Evolutionary conservation across 306 rosid genomes (phyloP), one percentile per base, ranked within the genome.

Genomic region (Dryas octopetala): DNA sequence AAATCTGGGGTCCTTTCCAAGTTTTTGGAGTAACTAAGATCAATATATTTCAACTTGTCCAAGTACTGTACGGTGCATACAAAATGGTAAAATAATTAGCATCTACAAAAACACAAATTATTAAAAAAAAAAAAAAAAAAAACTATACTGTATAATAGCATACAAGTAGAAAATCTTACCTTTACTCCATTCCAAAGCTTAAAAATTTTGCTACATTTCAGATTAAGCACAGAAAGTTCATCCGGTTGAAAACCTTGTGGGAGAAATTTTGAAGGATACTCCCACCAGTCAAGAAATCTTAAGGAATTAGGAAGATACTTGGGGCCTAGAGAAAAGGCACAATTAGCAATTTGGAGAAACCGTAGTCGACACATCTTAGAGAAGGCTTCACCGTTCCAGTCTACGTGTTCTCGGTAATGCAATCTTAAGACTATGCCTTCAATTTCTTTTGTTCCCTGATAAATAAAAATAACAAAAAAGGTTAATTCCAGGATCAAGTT

Each of bases 1-100:
- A 77, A 77, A 66, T 77, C 68, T 19, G 81, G 81, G 4, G 81
- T 77, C 17, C 28, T 70, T n/a, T 1, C 47, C 45, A 77, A 60
- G 38, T 77, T 68, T 0, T 13, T 32, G 44, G 71, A 77, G 32
- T 50, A 3, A 16, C 57, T 60, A 48, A 77, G 70, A 26, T 70
- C 53, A 46, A 77, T 61, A 15, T 17, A 38, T 54, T 61, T 69
- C 40, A 77, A 54, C 16, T 51, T 63, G 2, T 14, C 46, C 63
- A 77, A 60, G 54, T 61, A 0, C 76, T 77, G 76, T 50, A 3
- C 16, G 3, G n/a, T 7, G 46, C 5, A 66, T n/a, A 47, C 11
- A 66, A 66, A 46, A 44, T 45, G 9, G 14, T 0, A 8, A 15
- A 14, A 9, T 60, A 12, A 60, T 23, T 60, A 60, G 15, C 44